A percentile compares a stretch with the other conserved stretches of the same genome.
Conservation (phyloP, 331 rosid species). For the Quercus tomentella region DNA sequence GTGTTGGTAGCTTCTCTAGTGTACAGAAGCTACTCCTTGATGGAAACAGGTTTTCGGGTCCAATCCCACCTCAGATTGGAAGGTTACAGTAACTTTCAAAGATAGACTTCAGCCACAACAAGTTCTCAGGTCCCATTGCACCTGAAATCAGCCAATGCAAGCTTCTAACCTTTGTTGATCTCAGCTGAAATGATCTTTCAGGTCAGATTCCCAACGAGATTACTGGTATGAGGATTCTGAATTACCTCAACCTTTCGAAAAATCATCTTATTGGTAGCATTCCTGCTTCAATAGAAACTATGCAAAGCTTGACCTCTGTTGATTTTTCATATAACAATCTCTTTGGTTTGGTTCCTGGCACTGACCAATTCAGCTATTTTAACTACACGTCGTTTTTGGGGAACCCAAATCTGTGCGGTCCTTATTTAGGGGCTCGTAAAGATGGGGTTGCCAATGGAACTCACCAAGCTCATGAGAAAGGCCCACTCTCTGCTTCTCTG, state of each 20-base stretch:
- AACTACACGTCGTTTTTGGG: constrained; percentile 94
- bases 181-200: constrained; percentile 75
- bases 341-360: constrained; percentile 91
- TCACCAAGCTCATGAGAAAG: constrained; percentile 52
- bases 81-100: constrained; percentile 77
- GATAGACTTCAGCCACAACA: constrained; percentile 78
- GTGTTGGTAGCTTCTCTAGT: constrained; percentile 76
- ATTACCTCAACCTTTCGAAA: constrained; percentile 80
- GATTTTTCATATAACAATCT: constrained; percentile 94
- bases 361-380: constrained; percentile 95
- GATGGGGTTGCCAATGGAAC: constrained; percentile 58
- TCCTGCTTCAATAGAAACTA: constrained; percentile 68
- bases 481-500: constrained; percentile 65
- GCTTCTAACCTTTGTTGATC: constrained; percentile 78
- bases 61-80: constrained; percentile 75
- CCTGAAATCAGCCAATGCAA: constrained; percentile 80
- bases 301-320: constrained; percentile 95
- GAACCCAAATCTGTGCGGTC: constrained; percentile 81
- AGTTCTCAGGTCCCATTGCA: constrained; percentile 57
- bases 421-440: constrained; percentile 85
- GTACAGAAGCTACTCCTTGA: constrained; percentile 90
- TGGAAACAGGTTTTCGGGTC: constrained; percentile 72
- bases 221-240: constrained; percentile 74
- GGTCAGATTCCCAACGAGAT: constrained; percentile 81
- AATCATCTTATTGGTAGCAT: constrained; percentile 79